Base-by-base conservation (phyloP, 2,329 filamentous ascomycete species). In the Grosmannia clavigera region DNA sequence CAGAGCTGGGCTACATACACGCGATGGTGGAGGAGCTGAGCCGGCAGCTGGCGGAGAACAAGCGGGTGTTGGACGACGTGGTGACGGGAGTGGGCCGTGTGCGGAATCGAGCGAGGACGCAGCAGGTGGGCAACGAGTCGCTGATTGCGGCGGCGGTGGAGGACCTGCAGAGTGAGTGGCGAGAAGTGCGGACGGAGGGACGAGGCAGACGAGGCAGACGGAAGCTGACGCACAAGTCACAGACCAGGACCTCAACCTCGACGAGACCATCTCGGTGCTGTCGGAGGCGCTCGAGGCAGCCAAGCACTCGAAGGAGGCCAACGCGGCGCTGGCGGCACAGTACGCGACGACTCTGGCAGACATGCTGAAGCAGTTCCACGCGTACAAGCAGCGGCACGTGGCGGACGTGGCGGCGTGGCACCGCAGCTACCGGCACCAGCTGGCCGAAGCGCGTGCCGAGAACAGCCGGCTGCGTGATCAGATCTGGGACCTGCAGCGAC, bases 1-100 rank as follows among this genome's bases (percentile, higher is more conserved):
- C 83, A 58, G 84, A 87, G 70, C 78, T 87, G 62, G 85, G 84
- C 68, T 83, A 84, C 71, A 84, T 87, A 67, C 85, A 86, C 68
- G 76, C 77, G 64, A 83, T 86, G 80, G 83, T 87, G 12, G 84
- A 87, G 67, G 82, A 85, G 68, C 75, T 86, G 55, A 84, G 82
- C 66, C 78, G 80, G 40, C 81, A 85, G 67, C 75, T 86, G 35
- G 78, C 82, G 14, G 81, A 84, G 58, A 85, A 84, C 68, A 76
- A 81, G 64, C 76, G 78, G 51, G 78, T 81, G 46, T 80, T 82
- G n/a, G 81, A 84, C 64, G 81, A 84, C 31, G 84, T 87, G 55
- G 81, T 86, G 57, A 76, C 75, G n/a, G 81, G 81, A 50, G 76
- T 86, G 51, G 84, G 84, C 33, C 77, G 78, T 61, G 81, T 87